Evolutionary conservation across 805 yeast genomes (phyloP), one percentile per base, ranked within the genome.

Genomic region (Kodamaea sagamina): DNA sequence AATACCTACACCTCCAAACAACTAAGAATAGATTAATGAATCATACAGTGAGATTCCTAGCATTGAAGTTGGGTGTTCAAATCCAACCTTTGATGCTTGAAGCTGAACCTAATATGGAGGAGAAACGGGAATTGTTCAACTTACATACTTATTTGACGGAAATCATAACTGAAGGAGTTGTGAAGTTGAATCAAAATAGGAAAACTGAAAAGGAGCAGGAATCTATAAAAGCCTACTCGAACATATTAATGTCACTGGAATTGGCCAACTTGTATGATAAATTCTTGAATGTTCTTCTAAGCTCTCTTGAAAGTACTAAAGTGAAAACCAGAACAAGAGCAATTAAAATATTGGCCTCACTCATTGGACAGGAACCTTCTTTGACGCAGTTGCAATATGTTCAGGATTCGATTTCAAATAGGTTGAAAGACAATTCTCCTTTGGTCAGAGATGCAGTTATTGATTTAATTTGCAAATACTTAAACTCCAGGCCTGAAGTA

Each of bases 401-500:
- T 5, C 81, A 74, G 49, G 62, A 62, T 1, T 71, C 85, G 0
- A 67, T 89, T 2, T 65, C 78, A 1, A 65, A 60, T 7, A 65
- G 80, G 36, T 62, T 89, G 28, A 61, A 56, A 4, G 92, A 85
- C 47, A 55, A 74, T 0, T 85, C 89, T 2, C 80, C 95, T 0
- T 74, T 82, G 29, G 92, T 88, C 0, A 73, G 89, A 45, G 89
- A 84, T 52, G 87, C 95, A 0, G 83, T 83, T 2, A 64, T 89
- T 21, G 93, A 86, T 32, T 68, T 89, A 29, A 61, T 89, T 18
- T 72, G 74, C 8, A 71, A 68, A 40, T 78, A 74, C 42, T 55
- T 82, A 29, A 53, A 63, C 2, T 51, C 66, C 2, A 70, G 70
- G 39, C 77, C 79, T 0, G 72, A 67, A 3, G 56, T 74, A 22